Percentiles rank a stretch among this genome's conserved stretches.
phyloP scores from a whole-genome alignment of 1,284 basidiomycete genomes.

The Trametes hirsuta region DNA sequence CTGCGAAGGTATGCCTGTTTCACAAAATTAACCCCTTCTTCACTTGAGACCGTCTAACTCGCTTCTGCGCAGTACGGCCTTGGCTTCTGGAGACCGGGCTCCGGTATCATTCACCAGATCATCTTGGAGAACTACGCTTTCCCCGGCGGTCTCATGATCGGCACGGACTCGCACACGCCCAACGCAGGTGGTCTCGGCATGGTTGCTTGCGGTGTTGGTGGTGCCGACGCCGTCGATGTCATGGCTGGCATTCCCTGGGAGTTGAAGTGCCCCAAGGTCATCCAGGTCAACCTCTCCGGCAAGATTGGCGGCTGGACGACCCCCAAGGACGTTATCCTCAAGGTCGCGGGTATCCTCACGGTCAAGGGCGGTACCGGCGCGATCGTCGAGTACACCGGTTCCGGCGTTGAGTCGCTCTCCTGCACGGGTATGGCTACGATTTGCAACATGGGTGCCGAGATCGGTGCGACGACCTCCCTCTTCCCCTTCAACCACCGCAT shows the following conservation, averaged over 20 bases:
- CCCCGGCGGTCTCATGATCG: slow-evolving; percentile 99
- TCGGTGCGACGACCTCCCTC: slow-evolving; percentile 97
- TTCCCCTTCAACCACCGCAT: slow-evolving; percentile 99
- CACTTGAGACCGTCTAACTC: not conserved
- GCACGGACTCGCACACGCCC: slow-evolving; percentile 99
- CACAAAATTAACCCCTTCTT: slow-evolving; percentile 10
- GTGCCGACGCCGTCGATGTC: slow-evolving; percentile 98
- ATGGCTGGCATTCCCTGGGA: slow-evolving; percentile 99
- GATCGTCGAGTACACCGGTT: slow-evolving; percentile 93
- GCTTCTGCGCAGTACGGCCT: slow-evolving; percentile 77
- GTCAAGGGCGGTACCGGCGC: slow-evolving; percentile 98
- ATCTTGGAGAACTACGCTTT: slow-evolving; percentile 99
- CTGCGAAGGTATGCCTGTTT: slow-evolving; percentile 71
- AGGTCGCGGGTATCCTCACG: slow-evolving; percentile 96
- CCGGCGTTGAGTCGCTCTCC: slow-evolving; percentile 95
- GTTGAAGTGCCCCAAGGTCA: slow-evolving; percentile 98
- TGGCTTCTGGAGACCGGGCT: slow-evolving; percentile 99
- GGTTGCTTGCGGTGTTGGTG: slow-evolving; percentile 99
- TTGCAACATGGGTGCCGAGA: slow-evolving; percentile 99
- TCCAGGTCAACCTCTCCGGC: slow-evolving; percentile 96
- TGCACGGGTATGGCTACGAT: slow-evolving; percentile 99
- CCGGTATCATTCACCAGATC: slow-evolving; percentile 98
- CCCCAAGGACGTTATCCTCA: slow-evolving; percentile 97
- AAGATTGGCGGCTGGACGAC: slow-evolving; percentile 97
- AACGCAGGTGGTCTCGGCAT: slow-evolving; percentile 99